Evolutionary conservation across 306 rosid genomes (phyloP).

Genomic region (Lathyrus aphaca): DNA sequence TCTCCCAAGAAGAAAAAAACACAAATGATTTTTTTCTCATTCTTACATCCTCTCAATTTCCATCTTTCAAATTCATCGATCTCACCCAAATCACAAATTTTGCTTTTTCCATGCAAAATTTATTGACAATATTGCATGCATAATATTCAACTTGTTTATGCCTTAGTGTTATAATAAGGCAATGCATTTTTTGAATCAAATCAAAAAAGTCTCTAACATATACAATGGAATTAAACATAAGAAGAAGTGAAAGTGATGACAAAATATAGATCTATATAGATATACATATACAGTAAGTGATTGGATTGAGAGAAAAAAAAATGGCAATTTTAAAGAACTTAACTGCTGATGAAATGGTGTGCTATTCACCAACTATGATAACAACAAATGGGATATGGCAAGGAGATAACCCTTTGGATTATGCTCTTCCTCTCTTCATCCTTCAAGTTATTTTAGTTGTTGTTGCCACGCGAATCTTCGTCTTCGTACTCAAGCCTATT

Average conservation of each 20-base stretch:
- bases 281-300: not conserved
- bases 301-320: not conserved
- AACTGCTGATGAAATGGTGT: constrained; percentile 44
- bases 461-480: constrained; percentile 56
- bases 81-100: not conserved
- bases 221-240: constrained; percentile 12
- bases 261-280: not conserved
- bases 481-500: constrained; percentile 74
- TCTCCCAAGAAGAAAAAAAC: not conserved
- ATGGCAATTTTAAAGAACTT: constrained; percentile 25
- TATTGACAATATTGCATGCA: constrained; percentile 29
- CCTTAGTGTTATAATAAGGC: constrained; percentile 1
- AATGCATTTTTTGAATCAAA: constrained; percentile 11
- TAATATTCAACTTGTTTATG: not conserved
- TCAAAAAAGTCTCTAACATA: not conserved
- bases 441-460: constrained; percentile 71
- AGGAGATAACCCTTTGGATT: constrained; percentile 79
- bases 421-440: constrained; percentile 81
- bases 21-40: not conserved
- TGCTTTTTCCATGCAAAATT: constrained; percentile 23
- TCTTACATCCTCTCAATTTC: constrained; percentile 17
- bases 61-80: constrained; percentile 22
- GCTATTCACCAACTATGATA: constrained; percentile 77
- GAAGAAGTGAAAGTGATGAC: not conserved
- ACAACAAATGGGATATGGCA: constrained; percentile 81